A percentile compares a stretch with the other conserved stretches of the same genome.
Evolutionary conservation across 2,329 filamentous ascomycete genomes (phyloP).

Genomic region (Monilinia fructigena): DNA sequence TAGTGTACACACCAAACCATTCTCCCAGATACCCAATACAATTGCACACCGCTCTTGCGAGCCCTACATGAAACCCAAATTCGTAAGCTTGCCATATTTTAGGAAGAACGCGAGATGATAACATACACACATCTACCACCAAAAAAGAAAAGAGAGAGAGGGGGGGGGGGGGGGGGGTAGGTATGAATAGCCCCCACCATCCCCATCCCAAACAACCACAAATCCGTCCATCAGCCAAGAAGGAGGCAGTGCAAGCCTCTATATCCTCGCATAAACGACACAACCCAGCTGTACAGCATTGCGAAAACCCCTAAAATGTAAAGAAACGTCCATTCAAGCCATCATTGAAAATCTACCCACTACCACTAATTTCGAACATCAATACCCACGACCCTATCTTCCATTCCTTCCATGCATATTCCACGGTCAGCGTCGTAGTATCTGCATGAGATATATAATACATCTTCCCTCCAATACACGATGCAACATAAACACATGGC

Average conservation of each 20-base stretch:
- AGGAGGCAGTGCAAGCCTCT: background rate
- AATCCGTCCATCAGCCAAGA: background rate
- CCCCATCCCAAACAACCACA: background rate
- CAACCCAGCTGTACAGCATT: background rate
- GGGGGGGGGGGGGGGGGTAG: background rate
- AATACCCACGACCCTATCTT: background rate
- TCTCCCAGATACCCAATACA: background rate
- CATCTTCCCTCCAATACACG: background rate
- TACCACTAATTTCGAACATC: no score
- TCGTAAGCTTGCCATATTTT: background rate
- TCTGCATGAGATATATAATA: background rate
- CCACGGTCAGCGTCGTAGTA: background rate
- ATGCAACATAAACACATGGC: slow-evolving; percentile 1
- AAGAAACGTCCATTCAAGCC: no score
- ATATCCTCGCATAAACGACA: background rate
- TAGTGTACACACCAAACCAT: background rate
- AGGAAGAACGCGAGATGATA: slow-evolving; percentile 5
- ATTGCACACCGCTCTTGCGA: background rate
- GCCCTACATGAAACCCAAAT: background rate
- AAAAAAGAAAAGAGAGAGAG: background rate
- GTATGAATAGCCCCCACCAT: background rate
- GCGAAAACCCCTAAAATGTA: background rate
- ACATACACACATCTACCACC: background rate
- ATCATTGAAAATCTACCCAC: no score
- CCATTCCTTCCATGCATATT: background rate